Conservation (phyloP, 108 stramenopile genomes). For the Aureococcus anophagefferens region DNA sequence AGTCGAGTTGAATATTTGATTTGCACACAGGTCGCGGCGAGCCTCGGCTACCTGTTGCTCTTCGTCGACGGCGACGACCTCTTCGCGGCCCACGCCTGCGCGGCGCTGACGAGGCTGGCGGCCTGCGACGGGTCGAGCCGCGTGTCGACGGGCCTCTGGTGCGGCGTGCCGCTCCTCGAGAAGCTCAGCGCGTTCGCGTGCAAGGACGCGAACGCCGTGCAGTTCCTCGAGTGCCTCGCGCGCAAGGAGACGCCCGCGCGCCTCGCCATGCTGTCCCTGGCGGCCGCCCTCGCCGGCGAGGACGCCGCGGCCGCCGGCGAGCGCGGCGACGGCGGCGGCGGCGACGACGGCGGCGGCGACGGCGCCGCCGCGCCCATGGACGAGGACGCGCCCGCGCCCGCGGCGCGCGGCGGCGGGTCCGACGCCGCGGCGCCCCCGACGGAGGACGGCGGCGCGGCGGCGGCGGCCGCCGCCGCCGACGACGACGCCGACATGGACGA, state of each 20-base stretch:
- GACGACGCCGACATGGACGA: too few species aligned
- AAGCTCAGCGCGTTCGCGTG: neutral
- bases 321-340: too few species aligned
- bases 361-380: neutral
- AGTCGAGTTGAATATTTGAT: too few species aligned
- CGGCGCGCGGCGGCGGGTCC: too few species aligned
- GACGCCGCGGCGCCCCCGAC: neutral
- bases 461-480: neutral
- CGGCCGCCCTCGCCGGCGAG: neutral
- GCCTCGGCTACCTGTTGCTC: neutral
- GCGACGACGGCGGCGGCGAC: too few species aligned
- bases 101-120: neutral
- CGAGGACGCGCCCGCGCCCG: neutral
- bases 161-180: neutral
- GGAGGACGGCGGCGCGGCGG: neutral
- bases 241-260: neutral
- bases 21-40: too few species aligned
- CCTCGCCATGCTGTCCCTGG: neutral
- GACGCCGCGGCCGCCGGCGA: too few species aligned
- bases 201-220: neutral
- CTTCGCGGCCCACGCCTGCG: neutral
- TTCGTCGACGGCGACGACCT: slow-evolving; percentile 1
- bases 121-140: neutral
- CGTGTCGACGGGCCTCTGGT: neutral
- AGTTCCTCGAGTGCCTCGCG: neutral